Conservation (phyloP, 2,329 filamentous ascomycete genomes). For the Cladobotryum protrusum region DNA sequence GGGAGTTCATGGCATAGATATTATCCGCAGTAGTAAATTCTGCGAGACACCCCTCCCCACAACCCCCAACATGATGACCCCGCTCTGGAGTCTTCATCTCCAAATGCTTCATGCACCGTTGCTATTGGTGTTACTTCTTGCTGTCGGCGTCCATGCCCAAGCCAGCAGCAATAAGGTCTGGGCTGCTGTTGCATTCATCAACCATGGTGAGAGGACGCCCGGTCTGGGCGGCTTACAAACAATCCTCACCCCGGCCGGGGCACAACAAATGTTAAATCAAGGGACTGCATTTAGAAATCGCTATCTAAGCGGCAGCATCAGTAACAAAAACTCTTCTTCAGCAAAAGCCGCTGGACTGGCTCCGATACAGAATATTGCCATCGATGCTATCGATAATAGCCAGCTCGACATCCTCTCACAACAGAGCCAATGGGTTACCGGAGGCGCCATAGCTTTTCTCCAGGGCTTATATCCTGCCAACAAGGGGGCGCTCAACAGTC, state of each 20-base stretch:
- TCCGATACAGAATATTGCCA: constrained; percentile 37
- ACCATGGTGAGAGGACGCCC: constrained; percentile 50
- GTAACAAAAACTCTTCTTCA: constrained; percentile 14
- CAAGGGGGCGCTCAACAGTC: constrained; percentile 26
- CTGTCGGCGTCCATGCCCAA: constrained; percentile 23
- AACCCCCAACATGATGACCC: constrained; percentile 8
- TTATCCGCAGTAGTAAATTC: no score
- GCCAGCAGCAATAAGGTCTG: constrained; percentile 35
- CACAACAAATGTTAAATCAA: constrained; percentile 45
- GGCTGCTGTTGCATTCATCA: constrained; percentile 43
- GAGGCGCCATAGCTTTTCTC: constrained; percentile 68
- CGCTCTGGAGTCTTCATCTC: neutral
- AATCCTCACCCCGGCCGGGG: constrained; percentile 46
- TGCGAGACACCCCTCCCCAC: neutral
- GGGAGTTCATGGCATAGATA: no score
- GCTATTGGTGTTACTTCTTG: constrained; percentile 16
- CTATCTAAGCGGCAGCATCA: constrained; percentile 32
- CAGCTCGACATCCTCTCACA: constrained; percentile 39
- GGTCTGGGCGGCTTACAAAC: constrained; percentile 21
- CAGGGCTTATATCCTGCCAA: constrained; percentile 80
- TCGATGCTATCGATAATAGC: constrained; percentile 41
- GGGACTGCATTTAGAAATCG: constrained; percentile 43
- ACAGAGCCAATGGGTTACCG: constrained; percentile 47
- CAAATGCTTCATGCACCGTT: constrained; percentile 1
- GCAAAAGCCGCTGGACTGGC: constrained; percentile 22